Base-by-base conservation (phyloP, 805 yeast genomes). In the Barnettozyma populi region DNA sequence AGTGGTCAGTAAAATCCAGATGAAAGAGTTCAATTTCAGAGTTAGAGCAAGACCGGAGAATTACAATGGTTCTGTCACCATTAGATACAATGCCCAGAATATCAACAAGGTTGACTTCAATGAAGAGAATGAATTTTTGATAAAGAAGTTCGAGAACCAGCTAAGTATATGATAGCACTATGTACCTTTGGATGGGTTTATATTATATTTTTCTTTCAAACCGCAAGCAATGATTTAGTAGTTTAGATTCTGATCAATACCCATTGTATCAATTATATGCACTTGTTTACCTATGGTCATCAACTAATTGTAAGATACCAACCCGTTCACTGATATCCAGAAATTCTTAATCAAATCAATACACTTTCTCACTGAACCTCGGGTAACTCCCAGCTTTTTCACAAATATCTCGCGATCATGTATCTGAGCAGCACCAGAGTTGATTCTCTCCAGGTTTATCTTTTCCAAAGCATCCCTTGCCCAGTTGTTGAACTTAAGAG, bases 21-120 rank as follows among this genome's bases (percentile, higher is more conserved):
- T 85, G 76, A 74, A 77, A 53, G 90, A 88, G 64, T 87, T 66
- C 60, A 75, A 75, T 32, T 84, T 94, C 66, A 79, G 95, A 66
- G 64, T 90, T 45, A 80, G 86, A 59, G 97, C 95, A 13, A 79
- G 82, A 62, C 86, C 80, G 59, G 97, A 94, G 60, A 80, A 76
- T 52, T 94, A 87, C 65, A 85, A 90, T 57, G 96, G 90, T 45
- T 78, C 76, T 41, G 75, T 78, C 27, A 78, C 92, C 64, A 80
- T 87, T 16, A 79, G 97, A 63, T 88, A 84, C 63, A 83, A 83
- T 47, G 86, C 79, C 3, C 70, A 79, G 43, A 73, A 76, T 14
- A 54, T 84, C 24, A 71, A 72, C 44, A 71, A 71, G 36, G 58
- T 86, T 45, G 80, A 83, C 56, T 84, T 64, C 59, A 69, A 67